Base-by-base conservation (phyloP, 2,329 filamentous ascomycete species). In the Ceratocystis alfenasii region DNA sequence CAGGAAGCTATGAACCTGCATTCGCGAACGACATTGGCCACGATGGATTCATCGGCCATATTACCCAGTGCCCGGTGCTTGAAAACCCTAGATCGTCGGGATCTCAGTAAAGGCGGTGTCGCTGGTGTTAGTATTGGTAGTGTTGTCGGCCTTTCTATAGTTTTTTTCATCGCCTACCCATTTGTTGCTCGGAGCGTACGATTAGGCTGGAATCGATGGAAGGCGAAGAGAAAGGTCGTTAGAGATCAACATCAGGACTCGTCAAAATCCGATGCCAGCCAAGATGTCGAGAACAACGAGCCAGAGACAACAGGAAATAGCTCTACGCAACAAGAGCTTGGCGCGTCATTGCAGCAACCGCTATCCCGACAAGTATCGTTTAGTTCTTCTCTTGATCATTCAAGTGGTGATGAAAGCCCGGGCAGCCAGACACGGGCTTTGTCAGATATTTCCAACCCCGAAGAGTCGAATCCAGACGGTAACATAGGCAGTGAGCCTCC, bases 61-160 rank as follows among this genome's bases (percentile, higher is more conserved):
- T 36, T 30, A n/a, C 28, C 55, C 25, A 36, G 15, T 15, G n/a
- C 55, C 17, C 15, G 17, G 33, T 36, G 55, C 7, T 20, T 30
- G 28, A 36, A 59, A 59, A 41, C 64, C 3, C 62, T 67, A 17
- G 46, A 59, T 17, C 48, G 60, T 28, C 63, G 68, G 15, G 62
- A 64, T 53, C 69, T 76, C 25, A 72, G 71, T 17, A 68, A 72
- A 0, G 83, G 83, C 4, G 81, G 80, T 1, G 85, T 87, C 36
- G 83, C 81, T 1, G 85, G 84, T 4, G 83, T 87, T 44, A 78
- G 76, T 1, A 75, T 87, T 46, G 83, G 83, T 22, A 74, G 72
- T 1, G 75, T 79, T 1, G 79, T 68, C 20, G 66, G 68, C 33
- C 55, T 63, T 12, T 61, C 66, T 10, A 65, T 69, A 46, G 63